Evolutionary conservation across 768 basidiomycete species (phyloP).

Genomic region (Coprinellus micaceus): DNA sequence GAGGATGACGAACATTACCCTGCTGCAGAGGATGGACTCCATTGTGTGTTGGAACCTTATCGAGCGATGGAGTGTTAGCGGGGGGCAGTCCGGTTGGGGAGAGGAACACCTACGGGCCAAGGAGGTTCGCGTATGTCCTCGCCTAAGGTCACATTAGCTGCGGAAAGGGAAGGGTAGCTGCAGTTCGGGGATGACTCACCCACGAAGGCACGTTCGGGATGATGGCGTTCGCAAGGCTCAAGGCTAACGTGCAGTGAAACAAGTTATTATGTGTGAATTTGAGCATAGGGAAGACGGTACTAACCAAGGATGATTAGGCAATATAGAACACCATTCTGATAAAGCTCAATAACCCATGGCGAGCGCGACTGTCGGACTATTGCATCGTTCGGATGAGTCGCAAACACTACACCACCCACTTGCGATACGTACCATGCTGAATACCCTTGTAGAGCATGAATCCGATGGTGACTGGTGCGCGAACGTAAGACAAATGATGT

Average conservation of each 20-base stretch:
- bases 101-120: background rate
- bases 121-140: background rate
- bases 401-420: background rate
- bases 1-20: constrained; percentile 11
- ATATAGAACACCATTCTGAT: constrained; percentile 5
- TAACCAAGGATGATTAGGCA: background rate
- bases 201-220: background rate
- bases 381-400: background rate
- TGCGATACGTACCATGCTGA: constrained; percentile 10
- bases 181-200: background rate
- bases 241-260: background rate
- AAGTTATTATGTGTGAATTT: background rate
- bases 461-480: background rate
- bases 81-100: no score
- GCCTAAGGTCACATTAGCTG: background rate
- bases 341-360: constrained; percentile 3
- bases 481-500: background rate
- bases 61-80: background rate
- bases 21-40: constrained; percentile 6
- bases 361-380: constrained; percentile 1
- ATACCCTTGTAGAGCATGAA: background rate
- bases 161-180: background rate
- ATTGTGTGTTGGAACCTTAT: background rate
- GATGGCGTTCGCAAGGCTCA: background rate
- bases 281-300: background rate